These are phyloP conservation scores for Tulasnella sp. DNA, from an alignment of 768 basidiomycete genomes.

Conservation along the genomic window DNA sequence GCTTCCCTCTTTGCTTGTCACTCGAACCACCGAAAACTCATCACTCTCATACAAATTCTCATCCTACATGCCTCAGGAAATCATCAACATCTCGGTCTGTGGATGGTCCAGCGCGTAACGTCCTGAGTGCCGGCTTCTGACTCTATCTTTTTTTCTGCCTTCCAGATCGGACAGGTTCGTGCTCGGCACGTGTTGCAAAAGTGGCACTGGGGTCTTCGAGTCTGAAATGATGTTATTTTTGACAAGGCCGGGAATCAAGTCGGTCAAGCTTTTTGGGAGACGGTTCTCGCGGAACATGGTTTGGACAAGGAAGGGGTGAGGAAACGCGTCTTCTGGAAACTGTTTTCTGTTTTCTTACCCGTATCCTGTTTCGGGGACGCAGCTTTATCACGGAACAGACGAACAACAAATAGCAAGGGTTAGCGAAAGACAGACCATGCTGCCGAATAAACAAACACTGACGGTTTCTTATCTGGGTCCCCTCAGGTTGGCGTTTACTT, in stretches of 20 bases:
- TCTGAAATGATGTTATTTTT: conserved; percentile 21
- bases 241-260: conserved; percentile 60
- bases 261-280: conserved; percentile 83
- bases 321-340: conserved; percentile 20
- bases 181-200: neutral
- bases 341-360: conserved; percentile 11
- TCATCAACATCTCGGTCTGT: conserved; percentile 69
- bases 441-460: neutral
- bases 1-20: neutral
- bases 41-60: neutral
- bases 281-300: conserved; percentile 81
- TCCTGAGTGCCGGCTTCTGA: conserved; percentile 8
- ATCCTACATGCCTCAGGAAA: conserved; percentile 46
- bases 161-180: conserved; percentile 61
- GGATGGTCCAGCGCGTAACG: neutral
- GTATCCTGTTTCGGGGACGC: conserved; percentile 2
- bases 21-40: neutral
- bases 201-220: neutral
- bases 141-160: neutral
- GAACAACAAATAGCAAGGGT: conserved; percentile 68
- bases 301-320: conserved; percentile 62
- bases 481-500: conserved; percentile 74
- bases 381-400: conserved; percentile 68
- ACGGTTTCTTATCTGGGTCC: conserved; percentile 6
- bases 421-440: conserved; percentile 23